These are phyloP conservation scores for Linnemannia elongata DNA, from an alignment of 192 early-diverging fungal genomes.

Conservation along the genomic window DNA sequence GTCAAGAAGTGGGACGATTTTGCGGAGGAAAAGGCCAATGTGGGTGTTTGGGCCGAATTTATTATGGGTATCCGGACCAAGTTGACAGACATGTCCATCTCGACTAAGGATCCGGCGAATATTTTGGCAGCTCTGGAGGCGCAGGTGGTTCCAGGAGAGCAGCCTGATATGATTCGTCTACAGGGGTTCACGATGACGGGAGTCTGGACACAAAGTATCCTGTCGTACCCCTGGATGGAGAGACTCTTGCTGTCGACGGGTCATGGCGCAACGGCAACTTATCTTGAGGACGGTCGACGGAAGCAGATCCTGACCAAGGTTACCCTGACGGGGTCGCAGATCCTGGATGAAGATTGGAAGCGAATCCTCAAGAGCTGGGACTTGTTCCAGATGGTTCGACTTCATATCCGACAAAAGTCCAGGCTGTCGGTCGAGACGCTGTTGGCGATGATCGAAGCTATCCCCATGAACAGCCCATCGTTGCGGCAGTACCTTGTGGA, in stretches of 20 bases:
- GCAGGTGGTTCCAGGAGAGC: background rate
- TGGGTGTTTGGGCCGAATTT: constrained; percentile 15
- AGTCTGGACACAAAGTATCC: background rate
- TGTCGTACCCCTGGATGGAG: background rate
- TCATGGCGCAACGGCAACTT: background rate
- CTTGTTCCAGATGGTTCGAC: background rate
- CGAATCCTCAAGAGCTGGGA: background rate
- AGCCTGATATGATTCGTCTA: background rate
- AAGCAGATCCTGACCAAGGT: background rate
- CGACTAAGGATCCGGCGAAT: background rate
- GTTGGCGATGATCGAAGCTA: background rate
- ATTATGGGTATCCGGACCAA: constrained; percentile 14
- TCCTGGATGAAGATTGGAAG: background rate
- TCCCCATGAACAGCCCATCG: background rate
- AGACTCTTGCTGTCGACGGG: constrained; percentile 3
- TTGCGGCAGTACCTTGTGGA: background rate
- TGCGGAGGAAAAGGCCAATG: constrained; percentile 4
- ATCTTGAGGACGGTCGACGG: background rate
- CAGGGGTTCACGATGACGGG: constrained; percentile 5
- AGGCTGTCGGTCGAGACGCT: background rate
- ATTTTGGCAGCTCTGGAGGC: constrained; percentile 7
- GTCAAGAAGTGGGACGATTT: background rate
- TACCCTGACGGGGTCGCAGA: background rate
- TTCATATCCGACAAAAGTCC: constrained; percentile 1
- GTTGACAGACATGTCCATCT: constrained; percentile 14